Base-by-base conservation (phyloP, 2,329 filamentous ascomycete genomes). In the Nigrospora osmanthi region DNA sequence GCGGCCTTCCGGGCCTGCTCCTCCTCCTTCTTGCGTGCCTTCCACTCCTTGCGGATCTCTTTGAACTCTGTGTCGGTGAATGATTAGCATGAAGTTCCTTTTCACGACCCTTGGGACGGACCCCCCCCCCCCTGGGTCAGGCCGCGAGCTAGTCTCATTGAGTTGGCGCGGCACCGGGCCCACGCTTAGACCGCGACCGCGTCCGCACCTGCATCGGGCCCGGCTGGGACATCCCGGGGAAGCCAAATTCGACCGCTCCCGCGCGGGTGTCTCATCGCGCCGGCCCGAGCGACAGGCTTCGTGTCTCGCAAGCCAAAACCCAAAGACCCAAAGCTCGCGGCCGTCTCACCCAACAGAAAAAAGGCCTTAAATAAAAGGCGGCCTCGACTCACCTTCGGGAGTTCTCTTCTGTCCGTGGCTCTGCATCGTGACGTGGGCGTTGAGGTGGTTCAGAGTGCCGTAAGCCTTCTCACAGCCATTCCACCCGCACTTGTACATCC, bases 401-500 rank as follows among this genome's bases (percentile, higher is more conserved):
- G 91, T 96, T 53, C 93, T 81, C 71, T 98, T 98, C 54, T 81
- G 75, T 11, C 93, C 93, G 58, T 98, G 93, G 49, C 88, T 93
- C 66, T 98, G 93, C 93, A 97, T 97, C 13, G 93, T 97, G 40
- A 98, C 93, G 61, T 98, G 93, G 35, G 93, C 93, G 61, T 98
- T 98, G 55, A 98, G 66, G 64, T 98, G 93, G 66, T 98, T 98
- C 50, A 98, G 70, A 40, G 93, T 98, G 48, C 93, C 93, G 56
- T 98, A 98, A 3, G 93, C 93, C 70, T 98, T 98, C 68, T 98
- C 93, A 61, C 93, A 98, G 10, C 90, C 90, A 53, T 96, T 91
- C 88, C 89, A 97, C 23, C 91, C 93, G 61, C 93, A 98, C 68
- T 97, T 97, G 75, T 98, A 97, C 93, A 98, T 97, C 61, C 93